phyloP scores from a whole-genome alignment of 352 stramenopile species.

The Globisporangium camurandrum region DNA sequence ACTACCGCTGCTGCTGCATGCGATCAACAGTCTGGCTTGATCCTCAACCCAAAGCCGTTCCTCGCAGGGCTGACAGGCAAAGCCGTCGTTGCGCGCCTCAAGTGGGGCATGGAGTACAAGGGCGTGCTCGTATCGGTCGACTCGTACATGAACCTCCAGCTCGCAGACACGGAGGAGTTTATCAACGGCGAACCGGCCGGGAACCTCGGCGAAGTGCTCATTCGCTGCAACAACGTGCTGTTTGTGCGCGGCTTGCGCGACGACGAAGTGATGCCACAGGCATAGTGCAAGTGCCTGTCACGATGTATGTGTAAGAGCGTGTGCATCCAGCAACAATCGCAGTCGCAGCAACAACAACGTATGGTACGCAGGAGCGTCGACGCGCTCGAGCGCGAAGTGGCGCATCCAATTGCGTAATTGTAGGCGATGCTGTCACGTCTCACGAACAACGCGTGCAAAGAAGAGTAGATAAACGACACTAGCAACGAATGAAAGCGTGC shows the following conservation, averaged over 20 bases:
- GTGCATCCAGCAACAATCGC: too few species aligned
- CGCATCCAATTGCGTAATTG: too few species aligned
- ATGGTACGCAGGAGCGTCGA: too few species aligned
- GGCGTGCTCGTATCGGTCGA: conserved; percentile 92
- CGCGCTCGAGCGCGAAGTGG: too few species aligned
- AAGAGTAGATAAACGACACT: too few species aligned
- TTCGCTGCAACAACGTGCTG: conserved; percentile 99
- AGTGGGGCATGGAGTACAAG: conserved; percentile 99
- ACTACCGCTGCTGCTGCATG: background rate
- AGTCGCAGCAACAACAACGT: too few species aligned
- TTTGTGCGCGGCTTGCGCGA: conserved; percentile 87
- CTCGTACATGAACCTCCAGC: conserved; percentile 99
- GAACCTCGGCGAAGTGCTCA: conserved; percentile 96
- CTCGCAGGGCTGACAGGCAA: conserved; percentile 93
- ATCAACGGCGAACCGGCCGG: conserved; percentile 96
- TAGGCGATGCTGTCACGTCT: too few species aligned
- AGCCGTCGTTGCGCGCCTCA: conserved; percentile 94
- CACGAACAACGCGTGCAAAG: too few species aligned
- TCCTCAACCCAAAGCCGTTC: conserved; percentile 95
- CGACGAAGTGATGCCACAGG: conserved; percentile 11
- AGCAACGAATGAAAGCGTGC: too few species aligned
- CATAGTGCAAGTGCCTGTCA: conserved; percentile 5
- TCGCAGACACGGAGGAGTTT: conserved; percentile 96
- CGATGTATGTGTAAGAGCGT: too few species aligned
- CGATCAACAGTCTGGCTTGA: conserved; percentile 62